phyloP scores from a whole-genome alignment of 2,329 filamentous ascomycete genomes.

The Lachnellula willkommii region DNA sequence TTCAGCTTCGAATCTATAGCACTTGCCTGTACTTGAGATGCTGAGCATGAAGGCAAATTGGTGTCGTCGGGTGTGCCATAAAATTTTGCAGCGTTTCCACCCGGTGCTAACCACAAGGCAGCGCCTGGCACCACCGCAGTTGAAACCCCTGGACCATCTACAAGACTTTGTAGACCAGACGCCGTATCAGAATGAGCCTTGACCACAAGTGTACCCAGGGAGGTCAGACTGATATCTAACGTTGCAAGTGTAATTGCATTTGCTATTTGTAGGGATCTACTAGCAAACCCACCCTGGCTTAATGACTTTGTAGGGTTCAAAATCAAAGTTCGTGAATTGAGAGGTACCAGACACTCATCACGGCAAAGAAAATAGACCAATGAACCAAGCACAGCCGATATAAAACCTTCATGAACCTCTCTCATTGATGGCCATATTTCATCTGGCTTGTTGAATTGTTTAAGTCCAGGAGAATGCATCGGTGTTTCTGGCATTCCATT shows the following conservation, averaged over 20 bases:
- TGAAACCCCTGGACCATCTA: conserved; percentile 1
- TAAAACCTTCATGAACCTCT: conserved; percentile 31
- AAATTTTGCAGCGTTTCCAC: conserved; percentile 30
- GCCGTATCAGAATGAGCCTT: conserved; percentile 27
- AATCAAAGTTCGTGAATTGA: conserved; percentile 32
- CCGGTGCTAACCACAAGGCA: conserved; percentile 30
- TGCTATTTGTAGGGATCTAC: conserved; percentile 1
- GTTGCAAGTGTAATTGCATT: conserved; percentile 26
- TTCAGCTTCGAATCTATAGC: conserved; percentile 12
- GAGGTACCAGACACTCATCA: conserved; percentile 28
- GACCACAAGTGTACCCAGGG: conserved; percentile 29
- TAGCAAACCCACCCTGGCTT: background rate
- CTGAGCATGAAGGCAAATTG: conserved; percentile 14
- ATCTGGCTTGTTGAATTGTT: conserved; percentile 10
- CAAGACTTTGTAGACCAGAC: conserved; percentile 23
- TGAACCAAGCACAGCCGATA: conserved; percentile 31
- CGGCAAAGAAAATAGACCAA: conserved; percentile 30
- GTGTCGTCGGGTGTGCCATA: conserved; percentile 20
- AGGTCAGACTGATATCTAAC: conserved; percentile 30
- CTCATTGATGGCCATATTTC: conserved; percentile 19
- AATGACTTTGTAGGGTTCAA: conserved; percentile 12
- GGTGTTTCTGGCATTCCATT: conserved; percentile 21
- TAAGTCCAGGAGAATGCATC: conserved; percentile 22
- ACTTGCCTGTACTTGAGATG: conserved; percentile 17
- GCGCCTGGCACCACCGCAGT: conserved; percentile 17